These are phyloP conservation scores for Cyclotella cryptica DNA, from an alignment of 108 stramenopile species.

Conservation along the genomic window DNA sequence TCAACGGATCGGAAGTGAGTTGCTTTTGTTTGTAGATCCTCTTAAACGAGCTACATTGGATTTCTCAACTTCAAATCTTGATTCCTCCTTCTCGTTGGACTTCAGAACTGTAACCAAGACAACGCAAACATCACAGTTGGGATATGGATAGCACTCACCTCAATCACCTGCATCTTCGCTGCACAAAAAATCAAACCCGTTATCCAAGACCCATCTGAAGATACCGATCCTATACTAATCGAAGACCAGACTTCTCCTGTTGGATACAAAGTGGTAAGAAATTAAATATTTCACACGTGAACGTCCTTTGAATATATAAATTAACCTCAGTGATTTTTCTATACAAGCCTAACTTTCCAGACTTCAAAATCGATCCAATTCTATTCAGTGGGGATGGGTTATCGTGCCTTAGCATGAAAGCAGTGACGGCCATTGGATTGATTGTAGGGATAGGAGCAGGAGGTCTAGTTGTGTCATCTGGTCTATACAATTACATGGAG, in stretches of 20 bases:
- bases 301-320: not conserved
- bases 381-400: slow-evolving; percentile 41
- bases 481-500: slow-evolving; percentile 39
- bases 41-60: not conserved
- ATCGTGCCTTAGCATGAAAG: slow-evolving; percentile 25
- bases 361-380: slow-evolving; percentile 63
- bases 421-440: slow-evolving; percentile 43
- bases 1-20: slow-evolving; percentile 56
- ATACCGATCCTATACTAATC: slow-evolving; percentile 63
- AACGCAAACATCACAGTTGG: slow-evolving; percentile 62
- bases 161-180: slow-evolving; percentile 56
- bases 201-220: slow-evolving; percentile 43
- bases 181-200: slow-evolving; percentile 43
- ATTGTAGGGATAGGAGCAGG: slow-evolving; percentile 43
- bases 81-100: not conserved
- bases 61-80: not conserved
- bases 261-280: slow-evolving; percentile 19
- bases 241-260: slow-evolving; percentile 54
- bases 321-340: slow-evolving; percentile 60
- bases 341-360: slow-evolving; percentile 72
- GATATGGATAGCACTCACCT: slow-evolving; percentile 64
- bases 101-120: slow-evolving; percentile 60
- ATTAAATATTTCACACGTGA: not conserved
- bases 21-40: not conserved
- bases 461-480: slow-evolving; percentile 43